These are phyloP conservation scores for Picea sitchensis DNA, from an alignment of 75 land plant genomes.

Conservation along the genomic window DNA sequence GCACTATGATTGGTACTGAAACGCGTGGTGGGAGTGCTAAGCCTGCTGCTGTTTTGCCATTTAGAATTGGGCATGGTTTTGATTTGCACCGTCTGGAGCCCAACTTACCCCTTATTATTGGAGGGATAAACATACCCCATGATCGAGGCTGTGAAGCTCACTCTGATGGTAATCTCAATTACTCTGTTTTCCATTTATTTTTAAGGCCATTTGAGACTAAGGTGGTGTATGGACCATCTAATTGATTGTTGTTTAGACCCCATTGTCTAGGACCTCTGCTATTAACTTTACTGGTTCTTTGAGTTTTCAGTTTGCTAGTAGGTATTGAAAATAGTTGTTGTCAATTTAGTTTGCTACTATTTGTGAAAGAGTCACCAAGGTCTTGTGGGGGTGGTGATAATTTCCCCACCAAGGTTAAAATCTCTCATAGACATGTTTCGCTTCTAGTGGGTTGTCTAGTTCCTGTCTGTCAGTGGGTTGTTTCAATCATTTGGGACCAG, in stretches of 20 bases:
- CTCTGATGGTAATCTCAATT: constrained; percentile 39
- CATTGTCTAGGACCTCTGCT: no score
- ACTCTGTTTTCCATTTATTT: neutral
- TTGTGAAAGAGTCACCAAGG: no score
- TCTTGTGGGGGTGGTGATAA: no score
- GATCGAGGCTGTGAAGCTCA: constrained; percentile 57
- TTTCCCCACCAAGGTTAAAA: no score
- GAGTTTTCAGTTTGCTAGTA: neutral
- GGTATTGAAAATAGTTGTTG: neutral
- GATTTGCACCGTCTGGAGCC: constrained; percentile 50
- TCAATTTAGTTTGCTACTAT: neutral
- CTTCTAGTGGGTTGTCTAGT: no score
- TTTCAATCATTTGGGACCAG: no score
- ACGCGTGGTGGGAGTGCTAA: neutral
- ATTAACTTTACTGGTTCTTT: no score
- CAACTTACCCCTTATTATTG: constrained; percentile 42
- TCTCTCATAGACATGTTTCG: no score
- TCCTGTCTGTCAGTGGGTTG: no score
- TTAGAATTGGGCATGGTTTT: constrained; percentile 50
- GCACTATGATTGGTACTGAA: neutral
- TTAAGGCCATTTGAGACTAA: no score
- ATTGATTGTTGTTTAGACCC: no score
- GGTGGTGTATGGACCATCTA: no score
- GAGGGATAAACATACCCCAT: constrained; percentile 46
- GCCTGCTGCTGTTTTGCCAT: constrained; percentile 18